Evolutionary conservation across 176 grass and related monocot genomes (phyloP), one percentile per base, ranked within the genome.

Genomic region (Ensete ventricosum): DNA sequence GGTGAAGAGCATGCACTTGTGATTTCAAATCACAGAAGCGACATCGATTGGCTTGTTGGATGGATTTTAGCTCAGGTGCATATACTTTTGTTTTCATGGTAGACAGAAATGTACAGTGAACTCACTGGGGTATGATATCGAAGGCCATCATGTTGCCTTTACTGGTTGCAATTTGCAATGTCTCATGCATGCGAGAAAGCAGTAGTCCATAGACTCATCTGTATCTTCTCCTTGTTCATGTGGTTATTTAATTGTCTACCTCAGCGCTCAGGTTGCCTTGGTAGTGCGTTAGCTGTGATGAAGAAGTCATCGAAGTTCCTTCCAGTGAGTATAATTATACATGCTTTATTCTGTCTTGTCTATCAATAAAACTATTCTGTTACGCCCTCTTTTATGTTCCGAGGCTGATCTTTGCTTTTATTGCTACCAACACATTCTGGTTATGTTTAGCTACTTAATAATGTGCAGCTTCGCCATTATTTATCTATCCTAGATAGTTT

Each of bases 21-120:
- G 23, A 80, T 96, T 67, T 91, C 83, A 52, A 96, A 96, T 85
- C 92, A 96, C 78, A 83, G 73, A 63, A 96, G 88, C 55, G 92
- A 96, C 73, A 96, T 96, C 77, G 92, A 96, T 70, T 96, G 92
- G 88, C 88, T 96, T 81, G 89, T 96, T 75, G 92, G 92, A 77
- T 96, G 88, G 92, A 85, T 96, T 73, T 85, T 96, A 79, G 92
- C 92, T 13, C 81, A 96, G 88, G 92, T 96, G 81, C 11, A 63
- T 82, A 55, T 77, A 14, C 75, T 52, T 50, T 78, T 65, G 5
- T 64, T 72, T 23, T 54, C 65, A 24, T 73, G 22, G 27, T 34
- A 8, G 34, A 43, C 34, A 43, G 3, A 43, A 6, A 29, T 48
- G 3, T 27, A 64, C 19, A 63, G 25, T 5, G 29, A 19, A 20